Evolutionary conservation across 164 flowering plant genomes (phyloP).

Genomic region (Vitis amurensis): DNA sequence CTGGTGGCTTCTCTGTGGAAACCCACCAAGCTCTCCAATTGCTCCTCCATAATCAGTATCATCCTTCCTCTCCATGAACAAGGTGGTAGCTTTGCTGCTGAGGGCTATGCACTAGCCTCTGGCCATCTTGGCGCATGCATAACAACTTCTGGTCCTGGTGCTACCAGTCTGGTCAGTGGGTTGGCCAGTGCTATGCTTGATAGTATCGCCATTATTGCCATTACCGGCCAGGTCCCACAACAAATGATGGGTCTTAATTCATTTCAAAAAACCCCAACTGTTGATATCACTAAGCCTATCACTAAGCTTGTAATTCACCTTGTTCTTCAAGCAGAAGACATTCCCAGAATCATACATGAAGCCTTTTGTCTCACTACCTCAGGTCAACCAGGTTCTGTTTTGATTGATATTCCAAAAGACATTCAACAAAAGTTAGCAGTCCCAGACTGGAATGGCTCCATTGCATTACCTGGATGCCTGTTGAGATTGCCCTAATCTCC

Average conservation of each 20-base stretch:
- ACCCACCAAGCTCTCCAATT: slow-evolving; percentile 71
- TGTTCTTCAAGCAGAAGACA: slow-evolving; percentile 60
- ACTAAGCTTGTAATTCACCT: slow-evolving; percentile 75
- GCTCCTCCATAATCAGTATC: slow-evolving; percentile 46
- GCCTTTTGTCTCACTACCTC: slow-evolving; percentile 55
- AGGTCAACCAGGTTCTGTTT: slow-evolving; percentile 68
- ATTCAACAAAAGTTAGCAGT: slow-evolving; percentile 57
- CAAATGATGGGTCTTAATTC: slow-evolving; percentile 78
- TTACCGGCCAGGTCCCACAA: slow-evolving; percentile 70
- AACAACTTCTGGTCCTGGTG: slow-evolving; percentile 82
- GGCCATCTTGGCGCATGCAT: slow-evolving; percentile 67
- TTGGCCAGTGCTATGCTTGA: slow-evolving; percentile 72
- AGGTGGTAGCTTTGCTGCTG: slow-evolving; percentile 70
- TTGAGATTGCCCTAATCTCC: slow-evolving; percentile 51
- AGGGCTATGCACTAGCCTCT: slow-evolving; percentile 66
- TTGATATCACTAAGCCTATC: slow-evolving; percentile 67
- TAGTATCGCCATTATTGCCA: slow-evolving; percentile 60
- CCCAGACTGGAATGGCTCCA: slow-evolving; percentile 51
- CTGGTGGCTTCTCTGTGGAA: slow-evolving; percentile 76
- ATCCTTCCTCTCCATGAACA: slow-evolving; percentile 70
- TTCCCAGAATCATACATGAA: slow-evolving; percentile 55
- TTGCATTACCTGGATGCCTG: slow-evolving; percentile 38
- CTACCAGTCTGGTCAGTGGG: slow-evolving; percentile 71
- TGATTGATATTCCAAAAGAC: slow-evolving; percentile 71
- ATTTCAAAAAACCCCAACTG: slow-evolving; percentile 70